Evolutionary conservation across 768 basidiomycete species (phyloP), one percentile per base, ranked within the genome.

Genomic region (Cystofilobasidium ferigula): DNA sequence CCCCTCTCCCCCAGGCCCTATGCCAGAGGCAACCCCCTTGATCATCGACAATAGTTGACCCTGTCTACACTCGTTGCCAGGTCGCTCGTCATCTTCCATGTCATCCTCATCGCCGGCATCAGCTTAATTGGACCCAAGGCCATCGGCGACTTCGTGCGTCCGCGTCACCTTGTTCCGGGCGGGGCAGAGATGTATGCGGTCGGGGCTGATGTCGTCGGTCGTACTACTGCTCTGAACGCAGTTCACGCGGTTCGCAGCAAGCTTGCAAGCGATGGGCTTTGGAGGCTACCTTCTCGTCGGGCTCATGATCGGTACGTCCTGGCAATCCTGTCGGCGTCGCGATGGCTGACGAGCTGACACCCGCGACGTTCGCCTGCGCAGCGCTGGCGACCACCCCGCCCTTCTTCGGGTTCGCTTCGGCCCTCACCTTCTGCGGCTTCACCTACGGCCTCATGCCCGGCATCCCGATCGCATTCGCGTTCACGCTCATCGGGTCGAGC

Each of bases 341-440:
- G 9, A 51, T 34, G 10, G 13, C 40, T 34, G 30, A 42, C 12
- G 12, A 24, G 13, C 26, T 28, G 8, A 24, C 18, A 9, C 38
- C 48, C n/a, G 35, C n/a, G n/a, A 3, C 22, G 22, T 42, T 51
- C 36, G 30, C 24, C n/a, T 32, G 24, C 13, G 16, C 53, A 63
- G 62, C 63, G 16, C 57, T 64, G 18, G 57, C 63, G 8, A 47
- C 57, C 14, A 54, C 40, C 40, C 64, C 64, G 10, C 64, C 64
- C 30, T 61, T 67, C 51, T 67, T 67, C 34, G 64, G 64, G 1
- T 67, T 67, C 59, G 60, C 58, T 8, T 61, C 59, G 22, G 45
- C 59, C n/a, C 59, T 67, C 10, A 68, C 67, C 4, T 68, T 62
- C 56, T 43, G 42, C 14, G 67, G 67, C 2, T 68, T 68, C 62